A percentile compares a stretch with the other conserved stretches of the same genome.
These are phyloP conservation scores for Suillus variegatus DNA, from an alignment of 768 basidiomycete genomes.

Conservation along the genomic window DNA sequence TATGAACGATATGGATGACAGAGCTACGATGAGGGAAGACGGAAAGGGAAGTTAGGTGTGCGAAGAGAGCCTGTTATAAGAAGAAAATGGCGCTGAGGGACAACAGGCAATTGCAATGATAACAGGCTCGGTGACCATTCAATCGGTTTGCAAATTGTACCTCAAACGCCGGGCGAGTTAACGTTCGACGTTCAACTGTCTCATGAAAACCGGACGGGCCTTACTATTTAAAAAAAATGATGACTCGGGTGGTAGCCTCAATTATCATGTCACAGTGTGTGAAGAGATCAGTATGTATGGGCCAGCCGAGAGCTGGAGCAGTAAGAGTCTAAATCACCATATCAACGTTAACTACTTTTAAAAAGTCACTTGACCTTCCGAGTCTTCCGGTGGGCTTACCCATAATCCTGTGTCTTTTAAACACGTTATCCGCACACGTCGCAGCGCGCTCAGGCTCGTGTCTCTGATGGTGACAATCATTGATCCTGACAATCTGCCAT, in stretches of 20 bases:
- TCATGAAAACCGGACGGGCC: not conserved
- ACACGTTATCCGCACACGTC: not conserved
- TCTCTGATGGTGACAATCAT: slow-evolving; percentile 14
- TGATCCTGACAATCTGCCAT: slow-evolving; percentile 34
- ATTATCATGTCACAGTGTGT: not conserved
- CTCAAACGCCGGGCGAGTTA: slow-evolving; percentile 15
- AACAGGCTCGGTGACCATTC: slow-evolving; percentile 19
- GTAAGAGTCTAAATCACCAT: not conserved
- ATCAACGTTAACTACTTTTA: not conserved
- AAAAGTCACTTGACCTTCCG: slow-evolving; percentile 1
- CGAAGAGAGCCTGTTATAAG: slow-evolving; percentile 12
- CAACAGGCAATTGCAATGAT: slow-evolving; percentile 12
- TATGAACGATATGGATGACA: slow-evolving; percentile 16
- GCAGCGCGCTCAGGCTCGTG: not conserved
- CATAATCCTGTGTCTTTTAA: not conserved
- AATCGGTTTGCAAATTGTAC: slow-evolving; percentile 17
- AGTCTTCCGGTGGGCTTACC: not conserved
- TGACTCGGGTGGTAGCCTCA: not conserved
- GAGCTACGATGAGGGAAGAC: slow-evolving; percentile 35
- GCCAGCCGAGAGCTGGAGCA: not conserved
- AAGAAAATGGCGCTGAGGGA: slow-evolving; percentile 10
- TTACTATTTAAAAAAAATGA: not conserved
- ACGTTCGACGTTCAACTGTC: no score
- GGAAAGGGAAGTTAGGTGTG: slow-evolving; percentile 8
- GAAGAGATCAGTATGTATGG: not conserved